Conservation (phyloP, 441 rosid species). For the Gossypium schwendimanii region DNA sequence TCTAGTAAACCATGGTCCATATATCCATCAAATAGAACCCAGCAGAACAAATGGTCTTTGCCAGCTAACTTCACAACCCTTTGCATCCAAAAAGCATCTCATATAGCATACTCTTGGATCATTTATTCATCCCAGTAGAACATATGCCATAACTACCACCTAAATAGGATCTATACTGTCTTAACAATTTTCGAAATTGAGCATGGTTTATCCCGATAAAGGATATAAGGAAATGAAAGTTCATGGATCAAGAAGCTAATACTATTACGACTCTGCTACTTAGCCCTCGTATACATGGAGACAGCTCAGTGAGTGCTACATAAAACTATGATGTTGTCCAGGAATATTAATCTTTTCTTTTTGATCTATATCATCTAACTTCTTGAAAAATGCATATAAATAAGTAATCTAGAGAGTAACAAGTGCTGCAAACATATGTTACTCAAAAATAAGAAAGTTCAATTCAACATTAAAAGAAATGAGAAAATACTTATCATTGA, state of each 20-base stretch:
- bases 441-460: neutral
- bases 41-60: neutral
- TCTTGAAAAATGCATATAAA: neutral
- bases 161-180: neutral
- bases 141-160: neutral
- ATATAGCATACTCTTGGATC: neutral
- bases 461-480: neutral
- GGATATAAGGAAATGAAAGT: neutral
- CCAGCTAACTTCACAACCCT: neutral
- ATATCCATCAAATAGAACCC: neutral
- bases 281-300: neutral
- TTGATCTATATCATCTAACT: neutral
- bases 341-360: neutral
- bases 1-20: neutral
- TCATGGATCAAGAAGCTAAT: neutral
- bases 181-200: neutral
- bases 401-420: neutral
- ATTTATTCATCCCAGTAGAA: neutral
- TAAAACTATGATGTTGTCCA: neutral
- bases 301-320: neutral
- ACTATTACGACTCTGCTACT: neutral
- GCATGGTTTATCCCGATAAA: neutral
- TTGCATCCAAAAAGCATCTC: neutral
- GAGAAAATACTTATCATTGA: neutral
- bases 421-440: neutral